phyloP scores from a whole-genome alignment of 192 early-diverging fungal genomes.

The Linnemannia exigua region DNA sequence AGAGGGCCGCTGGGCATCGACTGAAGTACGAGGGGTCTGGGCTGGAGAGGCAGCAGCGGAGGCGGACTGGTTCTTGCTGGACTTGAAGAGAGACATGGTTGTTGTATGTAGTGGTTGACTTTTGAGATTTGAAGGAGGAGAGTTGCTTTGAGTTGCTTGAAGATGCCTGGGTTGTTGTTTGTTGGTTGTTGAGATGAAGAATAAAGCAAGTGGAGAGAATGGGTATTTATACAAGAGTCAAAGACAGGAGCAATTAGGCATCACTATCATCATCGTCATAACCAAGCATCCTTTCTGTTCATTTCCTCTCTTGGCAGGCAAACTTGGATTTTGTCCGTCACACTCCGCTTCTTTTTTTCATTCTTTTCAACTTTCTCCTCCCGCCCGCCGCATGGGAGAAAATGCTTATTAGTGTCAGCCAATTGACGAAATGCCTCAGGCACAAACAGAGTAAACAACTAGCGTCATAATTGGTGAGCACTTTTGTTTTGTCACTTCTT shows the following conservation, averaged over 20 bases:
- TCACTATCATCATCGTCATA: neutral
- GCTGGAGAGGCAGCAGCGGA: conserved; percentile 2
- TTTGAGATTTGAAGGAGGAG: too few species aligned
- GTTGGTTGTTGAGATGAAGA: neutral
- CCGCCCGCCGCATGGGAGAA: neutral
- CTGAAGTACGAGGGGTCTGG: conserved; percentile 11
- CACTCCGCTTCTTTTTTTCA: neutral
- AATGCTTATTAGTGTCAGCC: neutral
- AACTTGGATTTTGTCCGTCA: neutral
- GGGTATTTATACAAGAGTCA: neutral
- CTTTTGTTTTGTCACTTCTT: too few species aligned
- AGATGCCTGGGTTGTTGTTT: neutral
- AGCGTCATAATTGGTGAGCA: neutral
- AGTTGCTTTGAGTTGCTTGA: too few species aligned
- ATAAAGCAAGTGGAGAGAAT: too few species aligned
- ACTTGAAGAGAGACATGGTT: conserved; percentile 18
- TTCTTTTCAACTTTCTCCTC: neutral
- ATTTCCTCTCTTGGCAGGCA: conserved; percentile 1
- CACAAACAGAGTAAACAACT: neutral
- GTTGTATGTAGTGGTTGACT: neutral
- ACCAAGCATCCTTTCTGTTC: neutral
- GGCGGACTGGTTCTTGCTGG: conserved; percentile 10
- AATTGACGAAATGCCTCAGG: neutral
- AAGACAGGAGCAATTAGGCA: neutral
- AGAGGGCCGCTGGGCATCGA: neutral